A percentile compares a stretch with the other conserved stretches of the same genome.
Conservation (phyloP, 2,329 filamentous ascomycete species). For the Xylaria sp. region DNA sequence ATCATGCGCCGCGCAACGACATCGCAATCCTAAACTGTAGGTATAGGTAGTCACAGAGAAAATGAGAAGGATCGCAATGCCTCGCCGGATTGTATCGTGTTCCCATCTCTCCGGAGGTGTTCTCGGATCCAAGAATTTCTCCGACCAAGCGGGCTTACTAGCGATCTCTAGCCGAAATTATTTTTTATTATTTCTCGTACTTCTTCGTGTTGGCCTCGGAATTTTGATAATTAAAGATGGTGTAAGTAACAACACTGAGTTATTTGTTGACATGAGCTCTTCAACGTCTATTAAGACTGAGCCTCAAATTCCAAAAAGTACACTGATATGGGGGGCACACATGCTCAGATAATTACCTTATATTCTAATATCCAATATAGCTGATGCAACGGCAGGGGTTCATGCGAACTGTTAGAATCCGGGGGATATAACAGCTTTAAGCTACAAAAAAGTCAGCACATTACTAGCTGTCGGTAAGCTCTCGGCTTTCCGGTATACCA, state of each 20-base stretch:
- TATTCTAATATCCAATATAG: neutral
- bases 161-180: conserved; percentile 24
- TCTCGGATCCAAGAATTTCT: neutral
- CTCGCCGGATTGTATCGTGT: conserved; percentile 1
- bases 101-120: neutral
- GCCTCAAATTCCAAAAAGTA: neutral
- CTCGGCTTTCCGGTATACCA: conserved; percentile 12
- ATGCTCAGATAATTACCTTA: conserved; percentile 7
- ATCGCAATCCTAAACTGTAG: neutral
- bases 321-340: neutral
- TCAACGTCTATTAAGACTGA: neutral
- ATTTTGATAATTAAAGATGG: neutral
- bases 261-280: neutral
- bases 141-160: conserved; percentile 17
- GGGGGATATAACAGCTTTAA: conserved; percentile 5
- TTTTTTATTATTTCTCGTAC: no score
- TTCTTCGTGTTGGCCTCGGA: neutral
- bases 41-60: neutral
- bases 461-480: conserved; percentile 11
- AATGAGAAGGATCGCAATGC: conserved; percentile 1
- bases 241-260: neutral
- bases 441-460: conserved; percentile 13
- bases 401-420: conserved; percentile 28
- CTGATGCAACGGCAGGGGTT: conserved; percentile 17
- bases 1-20: conserved; percentile 15